Conservation (phyloP, 495 filamentous ascomycete genomes). For the Penicillium pulvis region DNA sequence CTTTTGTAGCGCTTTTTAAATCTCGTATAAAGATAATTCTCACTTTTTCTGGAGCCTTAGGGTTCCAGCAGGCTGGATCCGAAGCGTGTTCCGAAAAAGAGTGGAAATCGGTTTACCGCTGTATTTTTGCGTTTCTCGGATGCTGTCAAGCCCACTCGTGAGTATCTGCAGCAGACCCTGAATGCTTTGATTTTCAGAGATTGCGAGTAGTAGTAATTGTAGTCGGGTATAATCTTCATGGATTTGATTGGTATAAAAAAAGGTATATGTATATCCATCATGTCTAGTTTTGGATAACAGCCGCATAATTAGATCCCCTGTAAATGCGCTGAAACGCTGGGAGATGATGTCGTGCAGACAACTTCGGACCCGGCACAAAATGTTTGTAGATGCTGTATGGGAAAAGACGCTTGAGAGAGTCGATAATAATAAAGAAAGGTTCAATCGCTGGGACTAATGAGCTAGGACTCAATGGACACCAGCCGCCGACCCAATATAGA, state of each 20-base stretch:
- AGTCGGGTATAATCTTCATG: neutral
- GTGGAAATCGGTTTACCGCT: neutral
- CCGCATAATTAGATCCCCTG: conserved; percentile 9
- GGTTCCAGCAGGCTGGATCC: conserved; percentile 2
- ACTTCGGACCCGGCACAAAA: neutral
- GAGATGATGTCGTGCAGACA: conserved; percentile 1
- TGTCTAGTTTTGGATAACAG: conserved; percentile 11
- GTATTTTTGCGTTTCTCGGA: neutral
- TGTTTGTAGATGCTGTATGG: conserved; percentile 18
- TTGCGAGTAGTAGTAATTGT: neutral
- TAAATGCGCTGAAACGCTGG: conserved; percentile 2
- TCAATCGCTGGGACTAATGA: conserved; percentile 24
- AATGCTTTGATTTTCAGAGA: neutral
- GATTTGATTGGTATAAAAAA: conserved; percentile 2
- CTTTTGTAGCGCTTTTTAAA: neutral
- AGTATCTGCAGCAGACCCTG: neutral
- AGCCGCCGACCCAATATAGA: conserved; percentile 15
- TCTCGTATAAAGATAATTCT: neutral
- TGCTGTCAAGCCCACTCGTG: too few species aligned
- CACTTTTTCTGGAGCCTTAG: neutral
- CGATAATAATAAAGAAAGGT: conserved; percentile 7
- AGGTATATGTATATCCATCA: conserved; percentile 19
- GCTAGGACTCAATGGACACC: conserved; percentile 21
- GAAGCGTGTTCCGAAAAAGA: neutral
- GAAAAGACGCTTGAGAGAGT: conserved; percentile 16